Evolutionary conservation across 768 basidiomycete genomes (phyloP).

Genomic region (Boletus rufocinnamomeus): DNA sequence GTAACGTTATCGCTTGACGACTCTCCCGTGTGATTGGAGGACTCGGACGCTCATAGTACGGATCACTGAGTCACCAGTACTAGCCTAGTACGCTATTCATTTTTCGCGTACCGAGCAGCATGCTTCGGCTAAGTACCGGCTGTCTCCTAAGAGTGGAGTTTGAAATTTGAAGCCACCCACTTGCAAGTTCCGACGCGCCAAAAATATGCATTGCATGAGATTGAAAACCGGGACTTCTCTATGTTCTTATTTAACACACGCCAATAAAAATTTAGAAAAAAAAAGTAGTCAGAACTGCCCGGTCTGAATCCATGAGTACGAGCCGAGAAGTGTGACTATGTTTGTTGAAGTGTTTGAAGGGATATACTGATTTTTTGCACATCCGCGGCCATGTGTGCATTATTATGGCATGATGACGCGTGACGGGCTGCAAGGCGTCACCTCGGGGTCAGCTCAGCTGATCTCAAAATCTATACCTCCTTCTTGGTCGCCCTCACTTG

Average conservation of each 20-base stretch:
- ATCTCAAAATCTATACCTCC: background rate
- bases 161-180: background rate
- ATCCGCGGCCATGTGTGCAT: background rate
- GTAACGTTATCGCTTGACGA: no score
- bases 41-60: no score
- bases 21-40: no score
- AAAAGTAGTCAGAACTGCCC: background rate
- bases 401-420: no score
- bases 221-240: no score
- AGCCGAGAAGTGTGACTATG: background rate
- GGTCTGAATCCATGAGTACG: background rate
- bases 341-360: background rate
- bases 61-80: no score
- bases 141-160: no score
- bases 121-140: no score
- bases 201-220: no score
- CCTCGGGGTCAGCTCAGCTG: background rate
- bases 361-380: background rate
- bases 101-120: no score
- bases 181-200: background rate
- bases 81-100: no score
- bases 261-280: background rate
- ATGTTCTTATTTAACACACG: background rate
- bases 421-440: background rate
- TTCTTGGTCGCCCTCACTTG: background rate